Evolutionary conservation across 192 early-diverging fungal species (phyloP), one percentile per base, ranked within the genome.

Genomic region (Phycomyces nitens): DNA sequence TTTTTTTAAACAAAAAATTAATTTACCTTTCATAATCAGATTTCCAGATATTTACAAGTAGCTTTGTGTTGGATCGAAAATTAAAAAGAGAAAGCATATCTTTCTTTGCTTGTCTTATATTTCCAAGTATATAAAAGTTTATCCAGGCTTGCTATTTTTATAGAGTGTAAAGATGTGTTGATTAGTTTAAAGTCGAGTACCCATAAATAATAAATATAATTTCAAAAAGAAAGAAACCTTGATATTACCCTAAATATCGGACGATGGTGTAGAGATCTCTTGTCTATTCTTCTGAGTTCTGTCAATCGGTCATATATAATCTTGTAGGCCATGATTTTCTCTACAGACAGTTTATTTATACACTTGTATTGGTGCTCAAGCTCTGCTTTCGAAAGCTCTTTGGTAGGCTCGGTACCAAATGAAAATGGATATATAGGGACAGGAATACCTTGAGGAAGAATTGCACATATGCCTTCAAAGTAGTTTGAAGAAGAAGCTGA

Each of bases 1-100:
- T 38, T 26, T 47, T 8, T 8, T 12, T 60, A 11, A n/a, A n/a
- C n/a, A n/a, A n/a, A n/a, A n/a, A n/a, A n/a, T 53, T 34, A 53
- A 43, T 42, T 56, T 76, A 84, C 77, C 86, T 73, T 77, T 92
- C 89, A 76, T 87, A 92, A 66, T 88, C 88, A 6, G 87, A 85
- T 56, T 83, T 89, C 91, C 86, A 92, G 27, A 91, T 84, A 62
- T 87, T 82, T 39, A 87, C 82, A 38, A 86, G 69, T 15, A 70
- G 61, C 49, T 88, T 86, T 12, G 76, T 65, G 12, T 66, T 82
- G 6, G 79, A 66, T 53, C 84, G 83, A 34, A 91, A 58, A 10
- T 82, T 78, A 43, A 92, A 84, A 0, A 91, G 43, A 39, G 70
- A 67, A n/a, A 80, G 56, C 56, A 91, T 64, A 43, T 87, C 79